Evolutionary conservation across 1,284 basidiomycete species (phyloP), one percentile per base, ranked within the genome.

Genomic region (Marasmius oreades): DNA sequence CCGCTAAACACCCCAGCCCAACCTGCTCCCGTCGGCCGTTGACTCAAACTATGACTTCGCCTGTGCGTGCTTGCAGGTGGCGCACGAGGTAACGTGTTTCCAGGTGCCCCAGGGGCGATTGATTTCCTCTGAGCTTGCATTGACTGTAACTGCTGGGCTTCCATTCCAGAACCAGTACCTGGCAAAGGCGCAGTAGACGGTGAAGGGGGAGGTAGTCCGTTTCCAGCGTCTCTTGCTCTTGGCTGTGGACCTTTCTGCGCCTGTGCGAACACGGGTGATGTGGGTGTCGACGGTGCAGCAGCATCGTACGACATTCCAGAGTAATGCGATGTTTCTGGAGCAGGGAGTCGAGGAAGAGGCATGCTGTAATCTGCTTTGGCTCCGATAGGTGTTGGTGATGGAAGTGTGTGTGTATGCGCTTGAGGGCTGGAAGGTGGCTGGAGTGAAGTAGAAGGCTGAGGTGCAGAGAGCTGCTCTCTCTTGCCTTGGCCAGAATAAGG

Each of bases 261-360:
- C 26, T 46, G 37, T 48, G 23, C 51, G 73, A 84, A 88, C 18
- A 72, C 70, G 1, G 76, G 70, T 3, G 80, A 66, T 0, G 82
- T 83, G 0, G 85, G 84, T 2, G 82, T 50, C 5, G 24, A 78
- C 0, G 85, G 74, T 4, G 77, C 69, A 4, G 79, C 73, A 14
- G 52, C 28, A 46, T 90, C 88, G 65, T 91, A 92, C 31, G 88
- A 89, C 79, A 86, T 79, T 6, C 84, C 86, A 18, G 86, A 89
- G 63, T 84, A 89, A 68, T 92, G 90, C 1, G 83, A 82, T 1
- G 88, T 86, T 61, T 89, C 86, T 0, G 93, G 93, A 0, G 89
- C 82, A 31, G 92, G 92, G 6, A 95, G 77, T 22, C 86, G 80
- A 1, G 92, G 91, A 6, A 95, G 77, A 0, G 85, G 81, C 86